Base-by-base conservation (phyloP, 1,284 basidiomycete species). In the Earliella scabrosa region DNA sequence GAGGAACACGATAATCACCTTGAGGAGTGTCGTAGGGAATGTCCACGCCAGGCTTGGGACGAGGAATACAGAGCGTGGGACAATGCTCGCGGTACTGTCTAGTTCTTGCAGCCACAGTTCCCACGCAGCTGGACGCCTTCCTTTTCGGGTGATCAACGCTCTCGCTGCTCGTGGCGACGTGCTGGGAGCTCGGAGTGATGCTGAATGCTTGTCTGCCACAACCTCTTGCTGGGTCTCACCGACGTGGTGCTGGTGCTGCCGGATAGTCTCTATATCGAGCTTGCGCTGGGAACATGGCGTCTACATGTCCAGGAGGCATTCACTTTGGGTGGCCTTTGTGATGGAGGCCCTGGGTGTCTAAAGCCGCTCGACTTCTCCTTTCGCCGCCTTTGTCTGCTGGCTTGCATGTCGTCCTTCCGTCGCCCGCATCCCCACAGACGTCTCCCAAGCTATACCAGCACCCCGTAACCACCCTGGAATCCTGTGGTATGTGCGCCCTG, bases 21-120 rank as follows among this genome's bases (percentile, higher is more conserved):
- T 72, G 69, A 71, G 66, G 68, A 58, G 61, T 71, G 69, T 71
- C 70, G 70, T 70, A 64, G 65, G 63, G 61, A 63, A 52, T 66
- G 63, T 63, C 57, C 63, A 63, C 64, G 61, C 67, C 60, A 62
- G 36, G 56, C 63, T 65, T 52, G 59, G 63, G 63, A 67, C 60
- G 64, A 61, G 55, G 46, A 68, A 54, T 54, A 53, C 38, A 57
- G 48, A 67, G 61, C 69, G 70, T 71, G 70, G 69, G 70, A 67
- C 63, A 66, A 56, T 40, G 23, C 49, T 21, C 2, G 38, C 38
- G 43, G 63, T 57, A 59, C 69, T 71, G 45, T 47, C 36, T 45
- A 71, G 70, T 70, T 70, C 49, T 52, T 65, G 2, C 65, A 71
- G 69, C 69, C 70, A 69, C 68, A 48, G n/a, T 13, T 66, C 67